These are phyloP conservation scores for Larix kaempferi DNA, from an alignment of 75 land plant genomes.

Conservation along the genomic window DNA sequence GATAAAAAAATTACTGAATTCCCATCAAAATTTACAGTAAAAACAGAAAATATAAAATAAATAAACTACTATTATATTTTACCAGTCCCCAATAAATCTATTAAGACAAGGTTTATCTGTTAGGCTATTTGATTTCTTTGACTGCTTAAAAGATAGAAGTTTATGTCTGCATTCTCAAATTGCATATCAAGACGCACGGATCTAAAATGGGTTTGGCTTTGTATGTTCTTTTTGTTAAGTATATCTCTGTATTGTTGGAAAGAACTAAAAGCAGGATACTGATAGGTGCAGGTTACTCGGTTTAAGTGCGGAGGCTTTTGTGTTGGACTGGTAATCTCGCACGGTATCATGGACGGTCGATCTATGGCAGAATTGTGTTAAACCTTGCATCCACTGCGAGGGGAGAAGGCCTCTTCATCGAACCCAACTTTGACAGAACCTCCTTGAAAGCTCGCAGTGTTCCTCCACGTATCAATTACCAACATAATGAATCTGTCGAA, in stretches of 20 bases:
- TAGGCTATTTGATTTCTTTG: too few relatives aligned
- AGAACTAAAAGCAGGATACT: background rate
- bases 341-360: conserved; percentile 45
- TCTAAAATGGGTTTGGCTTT: background rate
- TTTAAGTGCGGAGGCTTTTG: conserved; percentile 54
- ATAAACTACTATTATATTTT: too few relatives aligned
- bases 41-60: too few relatives aligned
- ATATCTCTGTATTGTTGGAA: background rate
- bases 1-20: too few relatives aligned
- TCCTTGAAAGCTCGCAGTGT: conserved; percentile 32
- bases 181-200: too few relatives aligned
- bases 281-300: conserved; percentile 33
- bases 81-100: too few relatives aligned
- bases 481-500: conserved; percentile 31
- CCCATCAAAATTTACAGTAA: too few relatives aligned
- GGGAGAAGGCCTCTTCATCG: conserved; percentile 25
- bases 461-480: conserved; percentile 35
- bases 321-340: conserved; percentile 37
- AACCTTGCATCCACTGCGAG: conserved; percentile 31
- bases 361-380: conserved; percentile 27
- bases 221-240: too few relatives aligned
- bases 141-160: too few relatives aligned
- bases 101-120: too few relatives aligned
- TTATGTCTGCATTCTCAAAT: too few relatives aligned
- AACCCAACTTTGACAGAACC: conserved; percentile 27